phyloP scores from a whole-genome alignment of 306 rosid species.

The Parietaria judaica region DNA sequence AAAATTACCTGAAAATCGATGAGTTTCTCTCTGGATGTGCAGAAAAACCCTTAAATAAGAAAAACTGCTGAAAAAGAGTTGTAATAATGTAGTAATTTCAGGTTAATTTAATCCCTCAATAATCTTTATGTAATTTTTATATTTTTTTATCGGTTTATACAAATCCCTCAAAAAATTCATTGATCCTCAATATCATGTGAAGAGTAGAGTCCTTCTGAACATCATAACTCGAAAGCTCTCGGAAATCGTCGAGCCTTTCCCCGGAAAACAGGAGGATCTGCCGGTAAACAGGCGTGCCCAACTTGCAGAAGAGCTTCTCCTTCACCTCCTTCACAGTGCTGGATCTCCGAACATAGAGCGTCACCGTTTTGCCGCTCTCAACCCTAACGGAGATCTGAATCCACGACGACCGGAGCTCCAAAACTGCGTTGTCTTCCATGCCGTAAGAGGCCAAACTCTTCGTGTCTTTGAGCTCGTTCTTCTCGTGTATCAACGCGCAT shows the following conservation, averaged over 20 bases:
- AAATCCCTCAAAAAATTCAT: conserved; percentile 2
- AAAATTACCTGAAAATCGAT: too few relatives aligned
- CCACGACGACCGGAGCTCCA: conserved; percentile 6
- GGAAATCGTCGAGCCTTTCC: neutral
- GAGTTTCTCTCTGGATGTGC: too few relatives aligned
- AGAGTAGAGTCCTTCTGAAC: conserved; percentile 23
- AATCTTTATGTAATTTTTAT: neutral
- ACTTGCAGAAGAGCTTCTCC: neutral
- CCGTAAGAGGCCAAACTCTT: conserved; percentile 27
- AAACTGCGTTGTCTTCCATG: conserved; percentile 6
- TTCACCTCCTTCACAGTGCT: conserved; percentile 11
- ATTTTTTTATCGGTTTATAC: neutral
- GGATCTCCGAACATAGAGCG: conserved; percentile 7
- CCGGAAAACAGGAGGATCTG: conserved; percentile 7
- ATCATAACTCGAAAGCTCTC: conserved; percentile 12
- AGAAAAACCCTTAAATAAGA: too few relatives aligned
- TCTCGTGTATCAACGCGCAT: conserved; percentile 3
- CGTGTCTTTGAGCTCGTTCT: conserved; percentile 15
- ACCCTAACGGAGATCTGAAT: conserved; percentile 23
- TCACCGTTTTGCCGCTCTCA: conserved; percentile 10
- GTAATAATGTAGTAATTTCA: too few relatives aligned
- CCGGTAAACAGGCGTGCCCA: neutral
- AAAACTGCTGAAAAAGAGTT: too few relatives aligned
- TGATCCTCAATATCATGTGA: conserved; percentile 1
- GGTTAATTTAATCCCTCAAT: too few relatives aligned